A percentile compares a stretch with the other conserved stretches of the same genome.
Evolutionary conservation across 2,329 filamentous ascomycete genomes (phyloP).

Genomic region (Escovopsis sp.): DNA sequence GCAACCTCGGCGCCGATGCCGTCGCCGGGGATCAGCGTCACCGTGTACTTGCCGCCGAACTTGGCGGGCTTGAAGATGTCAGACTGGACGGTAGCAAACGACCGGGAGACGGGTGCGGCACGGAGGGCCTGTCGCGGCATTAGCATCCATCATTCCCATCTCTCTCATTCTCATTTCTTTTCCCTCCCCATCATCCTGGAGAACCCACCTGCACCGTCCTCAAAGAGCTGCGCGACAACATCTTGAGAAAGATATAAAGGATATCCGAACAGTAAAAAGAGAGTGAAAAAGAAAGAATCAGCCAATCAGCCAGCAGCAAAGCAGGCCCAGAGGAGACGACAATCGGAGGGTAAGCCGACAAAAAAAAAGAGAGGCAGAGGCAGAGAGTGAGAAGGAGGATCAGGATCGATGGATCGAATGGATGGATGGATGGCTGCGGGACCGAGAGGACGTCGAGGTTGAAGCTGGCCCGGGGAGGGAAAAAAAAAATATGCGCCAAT

Average conservation of each 20-base stretch:
- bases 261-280: slow-evolving; percentile 4
- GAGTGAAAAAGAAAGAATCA: not conserved
- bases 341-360: not conserved
- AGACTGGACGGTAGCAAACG: slow-evolving; percentile 70
- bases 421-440: not conserved
- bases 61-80: slow-evolving; percentile 99
- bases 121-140: slow-evolving; percentile 31
- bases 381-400: not conserved
- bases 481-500: no score
- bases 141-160: not conserved
- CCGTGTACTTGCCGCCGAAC: slow-evolving; percentile 98
- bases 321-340: slow-evolving; percentile 11
- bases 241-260: slow-evolving; percentile 19
- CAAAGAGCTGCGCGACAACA: slow-evolving; percentile 44
- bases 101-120: slow-evolving; percentile 35
- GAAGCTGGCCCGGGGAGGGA: not conserved
- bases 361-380: slow-evolving; percentile 1
- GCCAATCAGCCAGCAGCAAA: no score
- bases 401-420: slow-evolving; percentile 1
- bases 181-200: slow-evolving; percentile 1
- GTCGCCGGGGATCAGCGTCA: slow-evolving; percentile 95
- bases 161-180: not conserved
- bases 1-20: slow-evolving; percentile 97
- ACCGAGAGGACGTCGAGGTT: not conserved
- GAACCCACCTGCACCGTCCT: slow-evolving; percentile 42